These are phyloP conservation scores for Metschnikowia noctiluminum DNA, from an alignment of 805 yeast genomes.

Conservation along the genomic window DNA sequence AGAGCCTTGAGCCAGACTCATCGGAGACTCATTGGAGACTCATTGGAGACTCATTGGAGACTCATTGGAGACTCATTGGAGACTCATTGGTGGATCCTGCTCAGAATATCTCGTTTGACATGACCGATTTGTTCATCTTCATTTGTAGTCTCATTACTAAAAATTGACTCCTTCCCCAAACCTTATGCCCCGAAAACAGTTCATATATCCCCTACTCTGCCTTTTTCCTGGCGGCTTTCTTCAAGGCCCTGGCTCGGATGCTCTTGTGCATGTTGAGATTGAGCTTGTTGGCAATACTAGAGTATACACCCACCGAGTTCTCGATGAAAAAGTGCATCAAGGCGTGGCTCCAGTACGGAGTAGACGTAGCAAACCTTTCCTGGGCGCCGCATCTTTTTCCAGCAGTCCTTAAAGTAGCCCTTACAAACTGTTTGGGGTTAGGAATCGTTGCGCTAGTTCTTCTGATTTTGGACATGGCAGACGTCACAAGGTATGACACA, in stretches of 20 bases:
- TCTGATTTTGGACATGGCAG: slow-evolving; percentile 93
- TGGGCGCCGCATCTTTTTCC: slow-evolving; percentile 93
- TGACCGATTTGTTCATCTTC: no score
- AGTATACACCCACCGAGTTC: slow-evolving; percentile 77
- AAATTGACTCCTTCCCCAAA: no score
- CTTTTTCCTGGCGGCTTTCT: slow-evolving; percentile 50
- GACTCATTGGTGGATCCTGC: no score
- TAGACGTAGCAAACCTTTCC: slow-evolving; percentile 77
- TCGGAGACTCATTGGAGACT: no score
- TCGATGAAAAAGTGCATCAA: slow-evolving; percentile 81
- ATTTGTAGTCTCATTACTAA: no score
- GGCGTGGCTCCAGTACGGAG: slow-evolving; percentile 95
- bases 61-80: no score
- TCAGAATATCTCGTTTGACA: no score
- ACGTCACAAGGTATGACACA: slow-evolving; percentile 84
- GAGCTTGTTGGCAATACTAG: slow-evolving; percentile 61
- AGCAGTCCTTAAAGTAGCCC: slow-evolving; percentile 59
- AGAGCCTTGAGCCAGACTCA: no score
- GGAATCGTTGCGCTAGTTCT: slow-evolving; percentile 76
- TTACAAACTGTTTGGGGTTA: slow-evolving; percentile 74
- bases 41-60: no score
- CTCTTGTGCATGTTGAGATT: slow-evolving; percentile 75
- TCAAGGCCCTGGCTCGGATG: slow-evolving; percentile 80
- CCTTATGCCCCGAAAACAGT: no score
- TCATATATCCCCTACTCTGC: slow-evolving; percentile 6